Evolutionary conservation across 2,329 filamentous ascomycete genomes (phyloP).

Genomic region (Penicillium thymicola): DNA sequence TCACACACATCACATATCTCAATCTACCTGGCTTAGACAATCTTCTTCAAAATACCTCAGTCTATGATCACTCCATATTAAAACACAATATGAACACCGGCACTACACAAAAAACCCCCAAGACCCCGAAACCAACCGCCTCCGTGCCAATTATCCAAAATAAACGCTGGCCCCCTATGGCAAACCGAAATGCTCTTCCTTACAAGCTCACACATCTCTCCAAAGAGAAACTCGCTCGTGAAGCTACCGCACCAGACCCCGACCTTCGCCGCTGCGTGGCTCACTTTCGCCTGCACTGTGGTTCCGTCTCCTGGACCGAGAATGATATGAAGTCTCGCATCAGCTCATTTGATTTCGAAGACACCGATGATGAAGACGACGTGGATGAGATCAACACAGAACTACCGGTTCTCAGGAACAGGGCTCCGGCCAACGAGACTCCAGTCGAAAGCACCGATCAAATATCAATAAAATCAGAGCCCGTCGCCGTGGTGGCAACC

Average conservation of each 20-base stretch:
- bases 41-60: not conserved
- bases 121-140: constrained; percentile 21
- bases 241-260: constrained; percentile 35
- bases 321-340: constrained; percentile 37
- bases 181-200: constrained; percentile 34
- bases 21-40: not conserved
- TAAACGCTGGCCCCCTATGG: constrained; percentile 36
- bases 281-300: constrained; percentile 35
- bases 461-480: not conserved
- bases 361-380: constrained; percentile 31
- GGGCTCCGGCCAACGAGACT: not conserved
- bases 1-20: not conserved
- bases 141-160: constrained; percentile 26
- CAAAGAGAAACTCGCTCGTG: constrained; percentile 35
- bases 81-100: constrained; percentile 25
- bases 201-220: constrained; percentile 37
- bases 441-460: constrained; percentile 12
- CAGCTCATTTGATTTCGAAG: constrained; percentile 36
- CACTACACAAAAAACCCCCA: constrained; percentile 17
- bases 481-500: not conserved
- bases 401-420: constrained; percentile 1
- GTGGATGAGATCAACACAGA: constrained; percentile 14
- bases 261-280: constrained; percentile 36
- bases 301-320: constrained; percentile 34
- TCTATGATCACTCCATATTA: not conserved